Conservation (phyloP, 192 early-diverging fungal genomes). For the Coemansia sp. region DNA sequence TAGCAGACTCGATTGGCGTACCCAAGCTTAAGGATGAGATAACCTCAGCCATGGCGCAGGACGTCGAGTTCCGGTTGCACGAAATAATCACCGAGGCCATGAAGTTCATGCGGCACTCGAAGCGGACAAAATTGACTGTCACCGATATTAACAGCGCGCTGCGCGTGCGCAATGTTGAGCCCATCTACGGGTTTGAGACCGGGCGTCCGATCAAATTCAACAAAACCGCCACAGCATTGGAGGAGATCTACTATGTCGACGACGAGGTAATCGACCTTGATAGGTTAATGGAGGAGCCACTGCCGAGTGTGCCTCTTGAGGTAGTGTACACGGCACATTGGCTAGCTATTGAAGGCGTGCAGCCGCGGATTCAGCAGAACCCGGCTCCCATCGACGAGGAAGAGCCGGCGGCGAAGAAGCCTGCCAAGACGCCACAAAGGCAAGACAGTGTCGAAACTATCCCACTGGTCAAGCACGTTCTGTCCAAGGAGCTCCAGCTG, state of each 20-base stretch:
- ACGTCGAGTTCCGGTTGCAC: conserved; percentile 94
- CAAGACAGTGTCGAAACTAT: conserved; percentile 57
- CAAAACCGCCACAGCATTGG: conserved; percentile 62
- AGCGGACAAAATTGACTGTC: conserved; percentile 76
- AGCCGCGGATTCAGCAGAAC: conserved; percentile 96
- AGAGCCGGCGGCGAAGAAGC: conserved; percentile 21
- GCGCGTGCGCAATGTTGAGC: conserved; percentile 91
- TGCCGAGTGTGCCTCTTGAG: conserved; percentile 91
- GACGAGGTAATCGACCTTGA: conserved; percentile 96
- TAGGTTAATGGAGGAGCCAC: conserved; percentile 76
- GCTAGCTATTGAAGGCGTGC: conserved; percentile 99
- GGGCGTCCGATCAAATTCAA: conserved; percentile 73
- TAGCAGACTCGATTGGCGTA: conserved; percentile 84
- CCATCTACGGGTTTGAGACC: conserved; percentile 87
- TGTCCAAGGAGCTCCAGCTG: conserved; percentile 92
- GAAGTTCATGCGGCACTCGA: conserved; percentile 97
- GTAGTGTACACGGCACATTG: conserved; percentile 92
- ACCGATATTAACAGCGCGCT: conserved; percentile 93
- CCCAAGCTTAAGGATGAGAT: conserved; percentile 86
- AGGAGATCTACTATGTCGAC: conserved; percentile 86
- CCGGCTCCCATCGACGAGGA: conserved; percentile 65
- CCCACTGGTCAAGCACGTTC: conserved; percentile 83
- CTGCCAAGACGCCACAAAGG: conserved; percentile 22
- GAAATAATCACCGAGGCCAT: conserved; percentile 91
- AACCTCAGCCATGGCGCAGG: conserved; percentile 79